Conservation (phyloP, 108 stramenopile species). For the Epithemia pelagica region DNA sequence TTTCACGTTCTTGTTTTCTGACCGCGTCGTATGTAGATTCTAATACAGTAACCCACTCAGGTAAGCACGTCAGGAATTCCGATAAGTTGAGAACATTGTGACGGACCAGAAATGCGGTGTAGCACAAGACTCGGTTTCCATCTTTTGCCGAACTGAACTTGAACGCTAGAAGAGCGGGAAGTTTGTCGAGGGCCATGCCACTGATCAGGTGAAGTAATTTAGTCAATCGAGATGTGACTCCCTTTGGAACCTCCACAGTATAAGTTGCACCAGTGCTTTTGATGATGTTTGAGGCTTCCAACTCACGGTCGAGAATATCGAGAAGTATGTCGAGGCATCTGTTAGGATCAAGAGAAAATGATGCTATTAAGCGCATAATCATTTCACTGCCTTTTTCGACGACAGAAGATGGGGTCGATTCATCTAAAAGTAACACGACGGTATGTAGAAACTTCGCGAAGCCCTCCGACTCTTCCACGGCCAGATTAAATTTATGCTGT, state of each 20-base stretch:
- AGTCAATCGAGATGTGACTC: conserved; percentile 9
- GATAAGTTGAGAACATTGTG: neutral
- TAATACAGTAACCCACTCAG: neutral
- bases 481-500: conserved; percentile 89
- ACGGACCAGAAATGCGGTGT: neutral
- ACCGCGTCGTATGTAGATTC: neutral
- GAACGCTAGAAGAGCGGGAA: conserved; percentile 3
- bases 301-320: conserved; percentile 43
- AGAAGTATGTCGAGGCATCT: conserved; percentile 79
- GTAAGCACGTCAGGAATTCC: neutral
- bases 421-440: conserved; percentile 13
- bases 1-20: neutral
- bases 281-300: neutral
- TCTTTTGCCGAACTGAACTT: neutral
- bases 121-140: conserved; percentile 12
- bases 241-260: neutral
- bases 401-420: neutral
- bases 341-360: conserved; percentile 96
- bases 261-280: neutral
- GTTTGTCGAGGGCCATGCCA: conserved; percentile 3
- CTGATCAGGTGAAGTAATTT: conserved; percentile 22
- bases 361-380: conserved; percentile 56
- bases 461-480: conserved; percentile 93
- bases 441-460: conserved; percentile 68
- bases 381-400: neutral